These are phyloP conservation scores for Phytopythium mirpurense DNA, from an alignment of 352 stramenopile genomes.

Conservation along the genomic window DNA sequence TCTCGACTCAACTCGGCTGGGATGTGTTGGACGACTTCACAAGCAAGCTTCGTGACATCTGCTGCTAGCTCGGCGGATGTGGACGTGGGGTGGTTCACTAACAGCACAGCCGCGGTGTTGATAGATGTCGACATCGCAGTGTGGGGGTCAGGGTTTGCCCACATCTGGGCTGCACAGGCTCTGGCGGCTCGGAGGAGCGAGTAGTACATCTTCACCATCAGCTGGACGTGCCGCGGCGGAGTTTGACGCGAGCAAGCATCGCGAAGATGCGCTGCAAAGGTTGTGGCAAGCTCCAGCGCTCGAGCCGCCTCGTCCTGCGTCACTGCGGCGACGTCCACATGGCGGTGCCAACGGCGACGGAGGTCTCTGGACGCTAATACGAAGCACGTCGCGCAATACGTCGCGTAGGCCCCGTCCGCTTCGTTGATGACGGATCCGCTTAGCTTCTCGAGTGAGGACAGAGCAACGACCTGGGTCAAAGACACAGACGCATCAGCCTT, in stretches of 20 bases:
- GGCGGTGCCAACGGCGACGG: background rate
- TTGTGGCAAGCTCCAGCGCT: background rate
- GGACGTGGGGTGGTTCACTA: background rate
- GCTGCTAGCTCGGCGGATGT: background rate
- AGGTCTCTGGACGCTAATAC: slow-evolving; percentile 16
- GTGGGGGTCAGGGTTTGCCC: background rate
- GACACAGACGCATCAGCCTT: background rate
- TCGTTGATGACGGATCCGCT: background rate
- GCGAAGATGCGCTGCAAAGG: background rate
- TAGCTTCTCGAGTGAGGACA: background rate
- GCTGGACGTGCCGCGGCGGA: background rate
- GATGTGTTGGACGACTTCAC: background rate
- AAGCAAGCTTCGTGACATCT: background rate
- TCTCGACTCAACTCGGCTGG: background rate
- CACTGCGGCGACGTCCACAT: background rate
- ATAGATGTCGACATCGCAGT: background rate
- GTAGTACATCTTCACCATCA: background rate
- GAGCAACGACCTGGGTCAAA: background rate
- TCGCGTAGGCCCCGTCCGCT: background rate
- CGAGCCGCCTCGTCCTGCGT: background rate
- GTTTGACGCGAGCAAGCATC: background rate
- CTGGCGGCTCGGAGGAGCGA: background rate
- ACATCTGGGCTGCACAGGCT: background rate
- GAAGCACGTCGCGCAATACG: slow-evolving; percentile 30
- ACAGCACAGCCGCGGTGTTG: background rate